Base-by-base conservation (phyloP, 495 filamentous ascomycete genomes). In the Hypomontagnella submonticulosa region DNA sequence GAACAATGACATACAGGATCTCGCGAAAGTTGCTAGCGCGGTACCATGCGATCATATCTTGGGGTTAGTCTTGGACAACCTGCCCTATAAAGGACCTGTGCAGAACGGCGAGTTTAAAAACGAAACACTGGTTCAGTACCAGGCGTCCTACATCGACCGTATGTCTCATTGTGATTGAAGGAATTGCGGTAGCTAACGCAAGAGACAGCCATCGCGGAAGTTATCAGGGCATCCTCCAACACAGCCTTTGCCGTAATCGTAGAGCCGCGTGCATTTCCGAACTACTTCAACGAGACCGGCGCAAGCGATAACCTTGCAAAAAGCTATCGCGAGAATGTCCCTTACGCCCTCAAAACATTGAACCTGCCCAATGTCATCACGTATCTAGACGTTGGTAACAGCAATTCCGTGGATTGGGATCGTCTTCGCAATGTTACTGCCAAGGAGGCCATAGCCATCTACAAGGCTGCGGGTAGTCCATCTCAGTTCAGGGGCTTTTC, bases 301-400 rank as follows among this genome's bases (percentile, higher is more conserved):
- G 85, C 84, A 56, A 89, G 85, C 66, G 65, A 80, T 18, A 74
- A 78, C 56, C 81, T 87, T 30, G 70, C 81, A 13, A 53, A 71
- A 41, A 80, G 82, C 9, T 90, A 88, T 71, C 72, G 81, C 44
- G 78, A 81, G 19, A 80, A 84, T 67, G 79, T 83, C 33, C 79
- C 84, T 15, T 89, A 89, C 66, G 88, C 88, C 1, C 65, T 90
- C 30, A 77, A 78, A 16, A 62, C 82, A 23, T 73, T 90, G 37
- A 84, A 86, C 72, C 73, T 89, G n/a, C 79, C 81, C 11, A 89
- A 91, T 65, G 86, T 87, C 19, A 66, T 84, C 44, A 87, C 89
- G 81, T 90, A 91, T 65, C 71, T 90, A 20, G 88, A 91, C 69
- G 88, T 85, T 46, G 88, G 85, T 70, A 84, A 86, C 71, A 83